Conservation (phyloP, 1,139 yeast genomes). For the Yamadazyma sp. region DNA sequence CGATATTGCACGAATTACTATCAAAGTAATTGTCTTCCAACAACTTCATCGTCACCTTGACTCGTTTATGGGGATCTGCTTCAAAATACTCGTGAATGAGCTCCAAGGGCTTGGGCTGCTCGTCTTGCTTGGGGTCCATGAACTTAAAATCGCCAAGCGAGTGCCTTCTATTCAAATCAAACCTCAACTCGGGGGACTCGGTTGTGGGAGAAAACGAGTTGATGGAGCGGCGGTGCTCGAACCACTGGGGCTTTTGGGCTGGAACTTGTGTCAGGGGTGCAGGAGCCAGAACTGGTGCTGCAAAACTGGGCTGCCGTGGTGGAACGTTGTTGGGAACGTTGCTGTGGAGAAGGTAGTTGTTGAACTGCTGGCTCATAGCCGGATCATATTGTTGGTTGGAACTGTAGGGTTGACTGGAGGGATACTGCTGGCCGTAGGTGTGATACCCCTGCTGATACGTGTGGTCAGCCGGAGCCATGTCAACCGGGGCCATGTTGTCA, state of each 20-base stretch:
- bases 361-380: too few species aligned
- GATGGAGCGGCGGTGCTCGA: slow-evolving; percentile 4
- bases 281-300: too few species aligned
- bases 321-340: too few species aligned
- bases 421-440: too few species aligned
- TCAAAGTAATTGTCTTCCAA: slow-evolving; percentile 26
- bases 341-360: neutral
- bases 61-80: slow-evolving; percentile 41
- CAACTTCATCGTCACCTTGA: slow-evolving; percentile 31
- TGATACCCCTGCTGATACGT: too few species aligned
- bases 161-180: slow-evolving; percentile 12
- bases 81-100: slow-evolving; percentile 38
- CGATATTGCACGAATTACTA: slow-evolving; percentile 26
- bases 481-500: too few species aligned
- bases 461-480: too few species aligned
- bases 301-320: too few species aligned
- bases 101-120: slow-evolving; percentile 15
- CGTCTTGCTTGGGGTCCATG: neutral
- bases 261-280: neutral
- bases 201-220: slow-evolving; percentile 6
- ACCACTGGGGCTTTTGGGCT: slow-evolving; percentile 1
- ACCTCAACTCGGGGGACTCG: slow-evolving; percentile 4
- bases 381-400: too few species aligned
- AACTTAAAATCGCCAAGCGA: slow-evolving; percentile 8
- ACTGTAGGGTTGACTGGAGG: too few species aligned